These are phyloP conservation scores for Keithomyces neogunnii DNA, from an alignment of 2,329 filamentous ascomycete species.

Conservation along the genomic window DNA sequence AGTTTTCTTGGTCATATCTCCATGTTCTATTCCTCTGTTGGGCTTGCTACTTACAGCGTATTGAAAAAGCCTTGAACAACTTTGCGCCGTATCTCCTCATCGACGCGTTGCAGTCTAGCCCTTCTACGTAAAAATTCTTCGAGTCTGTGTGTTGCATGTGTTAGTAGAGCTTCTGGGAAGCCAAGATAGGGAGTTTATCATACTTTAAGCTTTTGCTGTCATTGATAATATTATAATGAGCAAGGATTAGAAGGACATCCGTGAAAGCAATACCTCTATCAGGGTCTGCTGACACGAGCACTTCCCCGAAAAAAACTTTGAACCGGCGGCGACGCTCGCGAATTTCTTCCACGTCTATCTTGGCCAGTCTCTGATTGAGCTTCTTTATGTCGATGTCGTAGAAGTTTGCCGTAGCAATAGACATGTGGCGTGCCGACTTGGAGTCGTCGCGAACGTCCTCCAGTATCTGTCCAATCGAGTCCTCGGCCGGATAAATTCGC, in stretches of 20 bases:
- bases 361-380: constrained; percentile 63
- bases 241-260: constrained; percentile 85
- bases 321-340: constrained; percentile 68
- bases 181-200: background rate
- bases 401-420: constrained; percentile 43
- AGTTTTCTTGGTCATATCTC: background rate
- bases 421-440: constrained; percentile 43
- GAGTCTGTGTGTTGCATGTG: constrained; percentile 41
- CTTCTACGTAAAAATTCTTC: constrained; percentile 91
- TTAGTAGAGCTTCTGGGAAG: background rate
- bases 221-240: constrained; percentile 97
- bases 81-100: constrained; percentile 86
- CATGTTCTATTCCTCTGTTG: background rate
- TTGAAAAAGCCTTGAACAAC: constrained; percentile 94
- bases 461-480: constrained; percentile 79
- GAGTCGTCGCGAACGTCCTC: constrained; percentile 64
- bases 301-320: constrained; percentile 95
- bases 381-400: constrained; percentile 63
- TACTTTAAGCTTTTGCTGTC: constrained; percentile 90
- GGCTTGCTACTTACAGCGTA: constrained; percentile 53
- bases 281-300: constrained; percentile 85
- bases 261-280: constrained; percentile 89
- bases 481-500: constrained; percentile 88
- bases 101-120: constrained; percentile 82
- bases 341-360: constrained; percentile 68